These are phyloP conservation scores for Trichoderma koningii DNA, from an alignment of 2,329 filamentous ascomycete species.

Conservation along the genomic window DNA sequence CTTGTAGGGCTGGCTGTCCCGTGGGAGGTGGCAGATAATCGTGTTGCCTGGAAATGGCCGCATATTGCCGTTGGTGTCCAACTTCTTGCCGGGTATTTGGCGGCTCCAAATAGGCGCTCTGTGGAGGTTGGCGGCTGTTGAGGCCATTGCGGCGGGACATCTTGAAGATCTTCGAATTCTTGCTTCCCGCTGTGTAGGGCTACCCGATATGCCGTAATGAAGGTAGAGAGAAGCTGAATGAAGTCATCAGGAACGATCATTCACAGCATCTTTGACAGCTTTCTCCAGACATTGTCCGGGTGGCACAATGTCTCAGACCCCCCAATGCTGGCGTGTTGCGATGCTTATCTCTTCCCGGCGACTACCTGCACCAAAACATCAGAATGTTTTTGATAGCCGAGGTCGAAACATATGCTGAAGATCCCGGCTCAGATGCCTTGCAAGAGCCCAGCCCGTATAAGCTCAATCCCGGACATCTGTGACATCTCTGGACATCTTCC, in stretches of 20 bases:
- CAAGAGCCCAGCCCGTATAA: background rate
- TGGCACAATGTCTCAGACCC: background rate
- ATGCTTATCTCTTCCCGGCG: slow-evolving; percentile 5
- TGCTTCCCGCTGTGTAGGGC: background rate
- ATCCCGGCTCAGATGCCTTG: background rate
- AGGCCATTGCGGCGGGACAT: background rate
- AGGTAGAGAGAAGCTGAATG: background rate
- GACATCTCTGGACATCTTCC: background rate
- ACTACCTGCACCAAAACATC: background rate
- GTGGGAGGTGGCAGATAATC: background rate
- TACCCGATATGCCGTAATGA: background rate
- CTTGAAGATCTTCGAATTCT: background rate
- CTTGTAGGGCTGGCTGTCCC: background rate
- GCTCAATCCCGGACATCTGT: no score
- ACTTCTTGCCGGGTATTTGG: slow-evolving; percentile 5
- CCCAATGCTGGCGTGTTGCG: background rate
- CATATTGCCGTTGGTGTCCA: background rate
- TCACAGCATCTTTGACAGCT: background rate
- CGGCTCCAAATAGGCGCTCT: background rate
- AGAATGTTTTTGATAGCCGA: background rate
- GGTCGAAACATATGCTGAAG: background rate
- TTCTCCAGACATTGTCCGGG: background rate
- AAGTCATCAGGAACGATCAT: no score
- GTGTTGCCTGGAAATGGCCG: slow-evolving; percentile 8
- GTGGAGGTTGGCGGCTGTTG: background rate